Base-by-base conservation (phyloP, 2,329 filamentous ascomycete genomes). In the Biscogniauxia sp. region DNA sequence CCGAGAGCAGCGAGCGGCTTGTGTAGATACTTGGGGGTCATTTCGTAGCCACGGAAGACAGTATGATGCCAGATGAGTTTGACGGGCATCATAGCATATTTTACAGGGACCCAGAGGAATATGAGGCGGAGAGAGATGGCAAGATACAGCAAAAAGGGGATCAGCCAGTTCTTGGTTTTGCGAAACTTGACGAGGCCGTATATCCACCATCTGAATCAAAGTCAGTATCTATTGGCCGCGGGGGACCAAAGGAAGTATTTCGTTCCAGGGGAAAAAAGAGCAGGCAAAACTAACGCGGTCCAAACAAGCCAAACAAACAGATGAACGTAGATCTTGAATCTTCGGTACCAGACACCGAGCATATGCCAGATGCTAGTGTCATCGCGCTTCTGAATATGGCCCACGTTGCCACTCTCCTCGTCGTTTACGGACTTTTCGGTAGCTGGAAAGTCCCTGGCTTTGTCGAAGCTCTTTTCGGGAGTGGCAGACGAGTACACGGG, bases 131-230 rank as follows among this genome's bases (percentile, higher is more conserved):
- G 79, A 11, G 84, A 86, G 68, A 96, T 87, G 66, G 80, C 82
- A 53, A 96, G 84, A 81, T 89, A 96, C 53, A 97, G 73, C 55
- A 96, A 81, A 76, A 96, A 95, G 0, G 93, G 92, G 55, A 93
- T 85, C 59, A 96, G 76, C 92, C 92, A 96, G 70, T 91, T 92
- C 76, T 84, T 82, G 68, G 81, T 82, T 61, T 88, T 68, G 61
- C 86, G 86, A 73, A 94, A 91, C 57, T 92, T 79, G 61, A 93
- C 80, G 28, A 78, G 70, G 37, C 76, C 75, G 53, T 69, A 74
- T 20, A 76, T 73, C 75, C 75, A 78, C 76, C 76, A 78, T 55
- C 75, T 77, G 41, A 58, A 50, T 28, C 32, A 64, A 53, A 51
- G 59, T 66, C 61, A 67, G 65, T 32, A 7, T 45, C 37, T 45